Conservation (phyloP, 805 yeast genomes). For the Candida nitratophila region DNA sequence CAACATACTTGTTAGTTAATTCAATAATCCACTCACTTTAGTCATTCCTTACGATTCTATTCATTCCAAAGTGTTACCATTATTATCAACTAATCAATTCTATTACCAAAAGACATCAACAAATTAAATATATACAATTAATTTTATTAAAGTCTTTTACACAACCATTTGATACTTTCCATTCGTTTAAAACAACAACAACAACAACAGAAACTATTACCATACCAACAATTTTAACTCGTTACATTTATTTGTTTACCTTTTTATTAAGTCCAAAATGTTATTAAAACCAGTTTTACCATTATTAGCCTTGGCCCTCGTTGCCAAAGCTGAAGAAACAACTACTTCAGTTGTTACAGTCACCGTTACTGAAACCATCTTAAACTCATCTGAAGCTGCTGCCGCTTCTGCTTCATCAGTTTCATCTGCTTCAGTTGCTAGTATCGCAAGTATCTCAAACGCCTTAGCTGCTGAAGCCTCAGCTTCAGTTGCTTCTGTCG, state of each 20-base stretch:
- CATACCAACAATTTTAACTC: no score
- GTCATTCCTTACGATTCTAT: slow-evolving; percentile 4
- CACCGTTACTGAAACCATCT: slow-evolving; percentile 38
- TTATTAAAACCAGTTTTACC: slow-evolving; percentile 18
- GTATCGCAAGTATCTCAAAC: slow-evolving; percentile 14
- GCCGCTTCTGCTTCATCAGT: slow-evolving; percentile 15
- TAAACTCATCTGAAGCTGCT: slow-evolving; percentile 38
- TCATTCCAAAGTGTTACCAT: not conserved
- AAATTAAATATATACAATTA: no score
- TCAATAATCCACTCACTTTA: slow-evolving; percentile 3
- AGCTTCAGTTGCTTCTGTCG: slow-evolving; percentile 9
- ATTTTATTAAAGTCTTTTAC: no score
- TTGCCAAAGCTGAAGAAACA: slow-evolving; percentile 25
- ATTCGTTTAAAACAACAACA: not conserved
- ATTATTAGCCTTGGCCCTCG: slow-evolving; percentile 16
- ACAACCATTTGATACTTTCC: no score
- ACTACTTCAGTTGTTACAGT: slow-evolving; percentile 37
- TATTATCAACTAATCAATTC: not conserved
- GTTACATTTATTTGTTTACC: no score
- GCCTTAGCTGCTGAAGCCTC: slow-evolving; percentile 16
- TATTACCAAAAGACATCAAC: not conserved
- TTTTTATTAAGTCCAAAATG: slow-evolving; percentile 10
- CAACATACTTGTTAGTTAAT: not conserved
- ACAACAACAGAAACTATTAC: no score
- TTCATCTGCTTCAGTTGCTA: slow-evolving; percentile 13